Evolutionary conservation across 176 grass and related monocot genomes (phyloP).

Genomic region (Oryza glaberrima): DNA sequence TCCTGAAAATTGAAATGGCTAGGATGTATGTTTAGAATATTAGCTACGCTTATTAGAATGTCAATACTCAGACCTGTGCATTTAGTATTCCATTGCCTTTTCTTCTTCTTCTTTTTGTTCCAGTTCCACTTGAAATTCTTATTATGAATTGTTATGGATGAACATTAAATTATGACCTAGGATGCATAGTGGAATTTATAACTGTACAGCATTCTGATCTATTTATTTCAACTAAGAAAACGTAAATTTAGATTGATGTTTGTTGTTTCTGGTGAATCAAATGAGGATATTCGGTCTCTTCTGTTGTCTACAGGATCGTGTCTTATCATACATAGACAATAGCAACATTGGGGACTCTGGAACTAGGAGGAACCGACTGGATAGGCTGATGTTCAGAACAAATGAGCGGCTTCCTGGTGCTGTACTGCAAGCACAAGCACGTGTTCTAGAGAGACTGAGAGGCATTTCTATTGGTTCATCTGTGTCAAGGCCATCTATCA

Average conservation of each 20-base stretch:
- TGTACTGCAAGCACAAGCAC: conserved; percentile 74
- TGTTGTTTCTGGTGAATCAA: conserved; percentile 14
- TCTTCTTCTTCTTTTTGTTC: neutral
- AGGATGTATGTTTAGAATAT: neutral
- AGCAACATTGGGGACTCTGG: conserved; percentile 49
- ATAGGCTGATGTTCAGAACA: conserved; percentile 72
- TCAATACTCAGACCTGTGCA: neutral
- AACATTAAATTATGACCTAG: neutral
- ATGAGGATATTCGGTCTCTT: neutral
- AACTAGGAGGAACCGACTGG: conserved; percentile 53
- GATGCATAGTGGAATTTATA: neutral
- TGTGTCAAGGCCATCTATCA: conserved; percentile 60
- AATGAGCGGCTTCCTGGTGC: conserved; percentile 76
- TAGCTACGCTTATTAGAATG: neutral
- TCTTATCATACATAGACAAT: conserved; percentile 53
- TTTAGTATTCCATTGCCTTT: neutral
- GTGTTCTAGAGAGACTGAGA: conserved; percentile 85
- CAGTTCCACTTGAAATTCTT: neutral
- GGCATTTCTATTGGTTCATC: conserved; percentile 70
- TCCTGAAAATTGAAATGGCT: neutral
- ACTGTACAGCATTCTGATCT: neutral
- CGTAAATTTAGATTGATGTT: neutral
- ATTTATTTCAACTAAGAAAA: neutral
- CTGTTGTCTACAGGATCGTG: conserved; percentile 40
- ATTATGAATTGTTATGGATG: neutral